A percentile compares a stretch with the other conserved stretches of the same genome.
Conservation (phyloP, 2,329 filamentous ascomycete genomes). For the Orbilia ellipsospora region DNA sequence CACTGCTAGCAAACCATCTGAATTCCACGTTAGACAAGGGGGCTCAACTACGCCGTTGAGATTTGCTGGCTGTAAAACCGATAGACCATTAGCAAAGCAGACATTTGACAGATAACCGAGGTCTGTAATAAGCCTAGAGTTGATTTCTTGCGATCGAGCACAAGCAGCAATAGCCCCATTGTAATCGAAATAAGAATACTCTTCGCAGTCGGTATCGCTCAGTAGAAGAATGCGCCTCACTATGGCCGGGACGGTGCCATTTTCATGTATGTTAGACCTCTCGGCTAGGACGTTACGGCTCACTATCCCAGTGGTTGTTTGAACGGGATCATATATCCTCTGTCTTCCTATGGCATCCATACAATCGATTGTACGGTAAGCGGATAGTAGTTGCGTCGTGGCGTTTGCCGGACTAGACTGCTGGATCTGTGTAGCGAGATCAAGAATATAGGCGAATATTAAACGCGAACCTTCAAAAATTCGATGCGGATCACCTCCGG, state of each 20-base stretch:
- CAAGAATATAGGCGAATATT: too few species aligned
- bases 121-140: conserved; percentile 16
- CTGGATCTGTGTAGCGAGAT: too few species aligned
- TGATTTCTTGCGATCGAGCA: conserved; percentile 49
- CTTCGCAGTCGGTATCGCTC: conserved; percentile 5
- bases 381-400: conserved; percentile 29
- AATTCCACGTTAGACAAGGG: conserved; percentile 62
- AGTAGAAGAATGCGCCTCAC: conserved; percentile 5
- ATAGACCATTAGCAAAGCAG: too few species aligned
- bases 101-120: too few species aligned
- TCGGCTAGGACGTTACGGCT: conserved; percentile 54
- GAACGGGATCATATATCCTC: conserved; percentile 58
- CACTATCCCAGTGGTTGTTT: conserved; percentile 59
- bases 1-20: conserved; percentile 61
- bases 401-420: too few species aligned
- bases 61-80: conserved; percentile 18
- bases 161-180: not conserved
- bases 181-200: conserved; percentile 16
- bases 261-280: not conserved
- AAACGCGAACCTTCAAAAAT: too few species aligned
- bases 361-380: conserved; percentile 59
- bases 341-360: conserved; percentile 60
- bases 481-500: too few species aligned
- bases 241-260: not conserved
- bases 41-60: conserved; percentile 50